phyloP scores from a whole-genome alignment of 306 rosid species.

The Trifolium pratense region DNA sequence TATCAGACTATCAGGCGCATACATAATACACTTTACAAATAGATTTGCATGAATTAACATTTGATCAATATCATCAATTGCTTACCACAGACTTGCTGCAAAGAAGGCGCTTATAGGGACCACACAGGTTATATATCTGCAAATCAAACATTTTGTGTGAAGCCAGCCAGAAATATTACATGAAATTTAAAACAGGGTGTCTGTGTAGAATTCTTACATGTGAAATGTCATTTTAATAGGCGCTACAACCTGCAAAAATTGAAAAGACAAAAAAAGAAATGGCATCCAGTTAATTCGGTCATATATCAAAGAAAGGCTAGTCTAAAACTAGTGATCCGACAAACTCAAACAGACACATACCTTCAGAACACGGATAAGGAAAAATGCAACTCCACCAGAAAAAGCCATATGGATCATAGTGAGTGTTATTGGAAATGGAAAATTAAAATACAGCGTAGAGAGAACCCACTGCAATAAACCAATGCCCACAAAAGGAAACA shows the following conservation, averaged over 20 bases:
- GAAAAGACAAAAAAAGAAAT: conserved; percentile 2
- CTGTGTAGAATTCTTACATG: conserved; percentile 66
- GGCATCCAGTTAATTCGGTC: conserved; percentile 20
- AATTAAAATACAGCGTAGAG: conserved; percentile 60
- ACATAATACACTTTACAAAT: conserved; percentile 7
- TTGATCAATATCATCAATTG: conserved; percentile 32
- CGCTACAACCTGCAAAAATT: conserved; percentile 83
- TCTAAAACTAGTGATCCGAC: conserved; percentile 34
- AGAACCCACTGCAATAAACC: conserved; percentile 62
- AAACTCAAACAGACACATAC: conserved; percentile 43
- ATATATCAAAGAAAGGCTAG: conserved; percentile 13
- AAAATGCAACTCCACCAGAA: conserved; percentile 58
- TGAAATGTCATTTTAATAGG: conserved; percentile 94
- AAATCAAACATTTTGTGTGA: conserved; percentile 43
- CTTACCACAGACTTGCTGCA: conserved; percentile 99
- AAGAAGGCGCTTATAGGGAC: conserved; percentile 97
- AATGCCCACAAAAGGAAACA: conserved; percentile 27
- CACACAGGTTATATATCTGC: conserved; percentile 94
- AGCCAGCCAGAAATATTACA: conserved; percentile 35
- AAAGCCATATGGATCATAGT: conserved; percentile 75
- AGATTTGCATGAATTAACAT: conserved; percentile 32
- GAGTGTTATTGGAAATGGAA: conserved; percentile 67
- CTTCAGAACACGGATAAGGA: conserved; percentile 64
- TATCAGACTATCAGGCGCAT: conserved; percentile 13
- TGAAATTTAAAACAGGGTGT: conserved; percentile 35